These are phyloP conservation scores for Nicotiana obtusifolia DNA, from an alignment of 257 asterid genomes.

Conservation along the genomic window DNA sequence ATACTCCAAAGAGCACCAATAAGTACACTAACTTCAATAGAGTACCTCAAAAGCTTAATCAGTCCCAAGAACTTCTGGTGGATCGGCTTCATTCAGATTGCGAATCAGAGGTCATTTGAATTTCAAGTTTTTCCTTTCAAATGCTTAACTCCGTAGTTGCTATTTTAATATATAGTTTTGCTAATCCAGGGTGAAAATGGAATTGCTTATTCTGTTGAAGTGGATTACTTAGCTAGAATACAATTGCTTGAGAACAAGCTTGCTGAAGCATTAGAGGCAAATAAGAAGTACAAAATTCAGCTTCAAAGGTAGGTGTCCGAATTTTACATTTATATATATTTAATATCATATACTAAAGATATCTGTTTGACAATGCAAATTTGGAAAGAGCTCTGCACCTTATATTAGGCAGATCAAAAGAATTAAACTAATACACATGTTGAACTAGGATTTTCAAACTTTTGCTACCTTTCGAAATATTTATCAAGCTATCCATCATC, in stretches of 20 bases:
- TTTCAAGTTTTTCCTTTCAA: neutral
- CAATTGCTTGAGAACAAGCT: conserved; percentile 26
- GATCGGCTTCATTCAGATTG: conserved; percentile 2
- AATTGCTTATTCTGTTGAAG: conserved; percentile 14
- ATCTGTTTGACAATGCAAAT: neutral
- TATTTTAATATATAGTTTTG: neutral
- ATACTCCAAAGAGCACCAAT: neutral
- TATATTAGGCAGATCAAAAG: neutral
- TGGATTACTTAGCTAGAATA: conserved; percentile 12
- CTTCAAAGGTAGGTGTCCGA: conserved; percentile 35
- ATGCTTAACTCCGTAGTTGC: neutral
- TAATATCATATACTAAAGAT: neutral
- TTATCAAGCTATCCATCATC: neutral
- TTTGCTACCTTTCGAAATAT: neutral
- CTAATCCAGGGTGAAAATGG: conserved; percentile 30
- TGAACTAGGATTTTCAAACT: neutral
- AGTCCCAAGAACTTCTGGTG: neutral
- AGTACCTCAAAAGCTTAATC: neutral
- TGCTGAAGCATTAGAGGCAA: conserved; percentile 30
- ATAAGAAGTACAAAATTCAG: conserved; percentile 31
- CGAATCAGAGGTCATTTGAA: neutral
- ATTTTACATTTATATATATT: neutral
- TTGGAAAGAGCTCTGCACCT: neutral
- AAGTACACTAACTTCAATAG: neutral
- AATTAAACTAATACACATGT: neutral